Percentiles rank a stretch among this genome's conserved stretches.
Conservation (phyloP, 163 green algal genomes). For the Chlamydomonas reinhardtii region DNA sequence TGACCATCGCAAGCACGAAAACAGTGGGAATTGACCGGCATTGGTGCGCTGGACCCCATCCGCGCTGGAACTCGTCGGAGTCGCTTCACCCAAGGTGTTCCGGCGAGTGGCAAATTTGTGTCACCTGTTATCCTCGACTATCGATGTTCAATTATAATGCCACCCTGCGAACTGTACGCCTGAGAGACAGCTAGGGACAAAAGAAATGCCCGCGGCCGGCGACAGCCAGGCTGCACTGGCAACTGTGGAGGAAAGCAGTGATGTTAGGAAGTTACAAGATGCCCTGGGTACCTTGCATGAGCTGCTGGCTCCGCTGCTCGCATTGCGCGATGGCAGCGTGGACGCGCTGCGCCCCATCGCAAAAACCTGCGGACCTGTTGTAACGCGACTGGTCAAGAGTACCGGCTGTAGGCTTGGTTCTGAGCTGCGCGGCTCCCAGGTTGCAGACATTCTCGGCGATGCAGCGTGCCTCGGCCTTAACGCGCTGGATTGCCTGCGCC, state of each 20-base stretch:
- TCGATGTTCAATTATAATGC: too few species aligned
- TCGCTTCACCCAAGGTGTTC: too few species aligned
- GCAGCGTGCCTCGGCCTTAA: constrained; percentile 25
- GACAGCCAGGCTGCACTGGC: not conserved
- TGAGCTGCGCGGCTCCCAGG: not conserved
- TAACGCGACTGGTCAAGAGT: constrained; percentile 5
- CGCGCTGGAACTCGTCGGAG: too few species aligned
- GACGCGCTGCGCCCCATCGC: constrained; percentile 33
- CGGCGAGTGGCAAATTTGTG: too few species aligned
- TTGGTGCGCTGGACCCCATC: too few species aligned
- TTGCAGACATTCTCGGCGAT: not conserved
- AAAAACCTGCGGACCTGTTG: not conserved
- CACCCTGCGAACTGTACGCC: too few species aligned
- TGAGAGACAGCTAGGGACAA: too few species aligned
- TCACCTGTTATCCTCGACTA: too few species aligned
- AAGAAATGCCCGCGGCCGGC: not conserved
- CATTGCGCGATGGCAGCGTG: not conserved
- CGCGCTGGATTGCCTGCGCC: constrained; percentile 38
- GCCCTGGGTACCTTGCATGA: not conserved
- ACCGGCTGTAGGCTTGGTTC: not conserved
- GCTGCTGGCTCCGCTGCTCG: constrained; percentile 2
- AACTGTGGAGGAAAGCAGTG: not conserved
- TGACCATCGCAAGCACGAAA: too few species aligned
- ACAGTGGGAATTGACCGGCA: too few species aligned
- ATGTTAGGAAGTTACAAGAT: not conserved